phyloP scores from a whole-genome alignment of 306 rosid genomes.

The Sindora glabra region DNA sequence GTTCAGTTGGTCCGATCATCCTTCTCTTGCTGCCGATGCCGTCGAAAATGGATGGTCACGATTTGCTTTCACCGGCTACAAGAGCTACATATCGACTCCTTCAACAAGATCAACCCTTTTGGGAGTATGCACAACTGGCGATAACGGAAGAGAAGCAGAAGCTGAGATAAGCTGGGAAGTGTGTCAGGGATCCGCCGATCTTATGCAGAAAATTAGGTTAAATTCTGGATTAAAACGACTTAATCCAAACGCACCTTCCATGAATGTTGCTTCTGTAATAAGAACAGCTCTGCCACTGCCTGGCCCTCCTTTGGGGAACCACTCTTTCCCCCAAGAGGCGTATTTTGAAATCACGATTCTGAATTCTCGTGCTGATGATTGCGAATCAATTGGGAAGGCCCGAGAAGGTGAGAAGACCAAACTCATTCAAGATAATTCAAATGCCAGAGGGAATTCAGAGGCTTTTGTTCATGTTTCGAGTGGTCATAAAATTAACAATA shows the following conservation, averaged over 20 bases:
- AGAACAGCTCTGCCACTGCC: conserved; percentile 75
- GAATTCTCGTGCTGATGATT: conserved; percentile 28
- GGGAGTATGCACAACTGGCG: conserved; percentile 47
- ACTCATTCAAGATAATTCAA: conserved; percentile 40
- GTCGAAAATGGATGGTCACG: conserved; percentile 93
- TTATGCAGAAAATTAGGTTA: conserved; percentile 76
- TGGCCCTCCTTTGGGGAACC: conserved; percentile 68
- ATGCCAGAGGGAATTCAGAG: conserved; percentile 48
- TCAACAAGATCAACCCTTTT: conserved; percentile 46
- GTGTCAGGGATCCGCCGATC: conserved; percentile 62
- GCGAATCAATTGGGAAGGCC: conserved; percentile 27
- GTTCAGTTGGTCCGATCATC: conserved; percentile 75
- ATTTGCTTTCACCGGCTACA: conserved; percentile 47
- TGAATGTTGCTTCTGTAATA: conserved; percentile 39
- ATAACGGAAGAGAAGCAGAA: conserved; percentile 39
- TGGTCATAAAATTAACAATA: conserved; percentile 30
- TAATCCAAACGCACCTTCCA: conserved; percentile 18
- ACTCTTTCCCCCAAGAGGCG: conserved; percentile 84
- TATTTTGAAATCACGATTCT: conserved; percentile 79
- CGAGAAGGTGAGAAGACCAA: conserved; percentile 70
- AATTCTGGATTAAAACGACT: conserved; percentile 65
- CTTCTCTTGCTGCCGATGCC: conserved; percentile 63
- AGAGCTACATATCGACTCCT: conserved; percentile 25
- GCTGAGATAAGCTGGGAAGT: conserved; percentile 81
- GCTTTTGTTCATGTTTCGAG: conserved; percentile 46